phyloP scores from a whole-genome alignment of 352 stramenopile genomes.

The Aphanomyces cochlioides region DNA sequence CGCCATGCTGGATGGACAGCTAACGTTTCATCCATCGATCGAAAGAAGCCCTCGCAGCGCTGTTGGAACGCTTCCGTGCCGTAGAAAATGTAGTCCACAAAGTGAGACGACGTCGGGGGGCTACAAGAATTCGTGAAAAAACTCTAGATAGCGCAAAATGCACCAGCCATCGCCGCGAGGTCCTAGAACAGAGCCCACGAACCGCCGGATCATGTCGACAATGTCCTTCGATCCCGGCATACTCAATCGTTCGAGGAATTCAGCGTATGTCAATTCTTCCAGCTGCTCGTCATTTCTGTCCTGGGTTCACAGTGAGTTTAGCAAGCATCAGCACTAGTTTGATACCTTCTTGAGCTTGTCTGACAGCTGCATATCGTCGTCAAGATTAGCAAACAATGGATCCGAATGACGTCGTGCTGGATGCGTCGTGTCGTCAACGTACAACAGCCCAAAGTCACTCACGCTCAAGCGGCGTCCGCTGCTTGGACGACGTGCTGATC shows the following conservation, averaged over 20 bases:
- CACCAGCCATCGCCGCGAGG: constrained; percentile 59
- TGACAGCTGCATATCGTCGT: constrained; percentile 28
- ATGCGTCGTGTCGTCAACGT: constrained; percentile 34
- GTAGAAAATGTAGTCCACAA: constrained; percentile 80
- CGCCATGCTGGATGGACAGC: constrained; percentile 57
- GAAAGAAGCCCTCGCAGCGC: constrained; percentile 69
- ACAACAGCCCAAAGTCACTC: constrained; percentile 69
- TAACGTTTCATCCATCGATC: constrained; percentile 61
- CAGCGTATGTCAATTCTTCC: constrained; percentile 64
- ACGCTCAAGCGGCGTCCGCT: constrained; percentile 50
- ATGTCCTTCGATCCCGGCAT: constrained; percentile 68
- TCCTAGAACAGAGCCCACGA: constrained; percentile 71
- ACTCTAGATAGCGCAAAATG: background rate
- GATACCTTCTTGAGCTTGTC: constrained; percentile 19
- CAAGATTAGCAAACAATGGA: constrained; percentile 20
- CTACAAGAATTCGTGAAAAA: constrained; percentile 18
- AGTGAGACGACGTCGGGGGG: constrained; percentile 59
- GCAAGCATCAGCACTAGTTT: constrained; percentile 62
- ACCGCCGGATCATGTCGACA: constrained; percentile 65
- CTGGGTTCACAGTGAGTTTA: constrained; percentile 44
- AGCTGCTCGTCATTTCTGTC: constrained; percentile 34
- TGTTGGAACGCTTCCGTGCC: constrained; percentile 62
- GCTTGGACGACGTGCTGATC: background rate
- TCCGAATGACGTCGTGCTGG: constrained; percentile 15
- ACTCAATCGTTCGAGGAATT: constrained; percentile 73